A percentile compares a stretch with the other conserved stretches of the same genome.
Conservation (phyloP, 305 asterid species). For the Lippia alba region DNA sequence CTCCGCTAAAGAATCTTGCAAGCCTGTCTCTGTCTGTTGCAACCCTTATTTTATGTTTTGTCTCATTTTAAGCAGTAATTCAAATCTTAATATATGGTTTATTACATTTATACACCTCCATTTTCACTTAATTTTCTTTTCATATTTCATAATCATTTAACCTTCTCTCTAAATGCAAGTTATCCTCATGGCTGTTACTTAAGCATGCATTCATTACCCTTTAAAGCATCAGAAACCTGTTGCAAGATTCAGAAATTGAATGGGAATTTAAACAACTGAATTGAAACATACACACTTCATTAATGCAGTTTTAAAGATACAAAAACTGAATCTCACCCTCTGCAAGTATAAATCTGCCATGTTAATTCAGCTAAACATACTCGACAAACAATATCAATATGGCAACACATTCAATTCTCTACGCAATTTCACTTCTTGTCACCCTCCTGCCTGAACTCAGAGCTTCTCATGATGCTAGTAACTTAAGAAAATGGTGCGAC, state of each 20-base stretch:
- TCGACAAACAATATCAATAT: background rate
- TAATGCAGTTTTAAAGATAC: background rate
- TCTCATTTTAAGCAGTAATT: background rate
- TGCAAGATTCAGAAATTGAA: background rate
- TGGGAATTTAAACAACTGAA: background rate
- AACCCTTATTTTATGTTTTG: background rate
- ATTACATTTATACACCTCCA: too few relatives aligned
- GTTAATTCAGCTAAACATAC: too few relatives aligned
- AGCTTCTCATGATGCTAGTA: background rate
- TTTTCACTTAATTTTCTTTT: background rate
- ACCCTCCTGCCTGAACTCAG: background rate
- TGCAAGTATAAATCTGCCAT: too few relatives aligned
- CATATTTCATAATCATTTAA: background rate
- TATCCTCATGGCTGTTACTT: too few relatives aligned
- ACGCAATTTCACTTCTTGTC: background rate
- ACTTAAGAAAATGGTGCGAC: conserved; percentile 3
- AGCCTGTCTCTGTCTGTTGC: background rate
- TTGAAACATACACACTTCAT: background rate
- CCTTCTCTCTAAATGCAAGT: too few relatives aligned
- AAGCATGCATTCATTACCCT: background rate
- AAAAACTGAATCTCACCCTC: background rate
- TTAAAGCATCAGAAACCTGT: background rate
- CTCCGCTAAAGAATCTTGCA: background rate
- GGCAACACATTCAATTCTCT: background rate
- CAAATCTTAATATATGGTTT: background rate